These are phyloP conservation scores for Alternaria brassicicola DNA, from an alignment of 2,329 filamentous ascomycete genomes.

Conservation along the genomic window DNA sequence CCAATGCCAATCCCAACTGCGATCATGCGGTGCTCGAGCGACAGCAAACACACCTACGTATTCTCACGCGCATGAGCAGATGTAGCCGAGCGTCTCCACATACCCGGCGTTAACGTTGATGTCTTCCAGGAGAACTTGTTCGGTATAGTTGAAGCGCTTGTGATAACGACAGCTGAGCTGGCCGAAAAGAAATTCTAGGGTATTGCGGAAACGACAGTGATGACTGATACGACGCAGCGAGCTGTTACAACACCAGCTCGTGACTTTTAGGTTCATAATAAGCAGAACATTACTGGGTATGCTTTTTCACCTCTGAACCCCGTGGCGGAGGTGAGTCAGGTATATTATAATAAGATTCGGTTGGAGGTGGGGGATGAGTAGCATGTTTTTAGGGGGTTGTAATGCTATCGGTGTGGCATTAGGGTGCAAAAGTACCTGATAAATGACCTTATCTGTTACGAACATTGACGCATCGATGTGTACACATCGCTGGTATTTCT, in stretches of 20 bases:
- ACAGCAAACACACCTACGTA: conserved; percentile 33
- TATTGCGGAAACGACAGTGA: neutral
- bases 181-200: neutral
- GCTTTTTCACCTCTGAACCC: neutral
- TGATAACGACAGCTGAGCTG: conserved; percentile 21
- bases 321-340: neutral
- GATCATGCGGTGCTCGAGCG: conserved; percentile 37
- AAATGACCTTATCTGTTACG: too few species aligned
- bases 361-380: neutral
- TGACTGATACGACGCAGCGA: neutral
- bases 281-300: neutral
- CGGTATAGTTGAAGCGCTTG: conserved; percentile 28
- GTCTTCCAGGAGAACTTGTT: conserved; percentile 22
- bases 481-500: too few species aligned
- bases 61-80: conserved; percentile 31
- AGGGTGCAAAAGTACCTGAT: too few species aligned
- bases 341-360: neutral
- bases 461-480: too few species aligned
- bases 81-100: conserved; percentile 24
- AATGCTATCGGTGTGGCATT: neutral
- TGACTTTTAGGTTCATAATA: neutral
- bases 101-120: conserved; percentile 31
- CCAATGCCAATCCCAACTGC: conserved; percentile 36
- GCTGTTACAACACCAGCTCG: neutral
- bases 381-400: neutral